Conservation (phyloP, 352 stramenopile species). For the Pythium monospermum region DNA sequence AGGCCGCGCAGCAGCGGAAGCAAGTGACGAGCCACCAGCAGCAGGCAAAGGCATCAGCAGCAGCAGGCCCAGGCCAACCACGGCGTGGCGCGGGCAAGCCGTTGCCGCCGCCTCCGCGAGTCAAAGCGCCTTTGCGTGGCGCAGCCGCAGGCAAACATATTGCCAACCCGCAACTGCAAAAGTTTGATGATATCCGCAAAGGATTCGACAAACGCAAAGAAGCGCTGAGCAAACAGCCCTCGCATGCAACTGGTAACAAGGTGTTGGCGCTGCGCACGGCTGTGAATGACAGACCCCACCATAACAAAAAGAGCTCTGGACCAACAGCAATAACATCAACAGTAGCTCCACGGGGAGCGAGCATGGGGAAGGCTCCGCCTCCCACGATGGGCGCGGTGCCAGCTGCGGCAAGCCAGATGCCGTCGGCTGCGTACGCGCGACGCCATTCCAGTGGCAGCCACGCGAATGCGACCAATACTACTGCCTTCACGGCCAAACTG, state of each 20-base stretch:
- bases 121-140: slow-evolving; percentile 36
- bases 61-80: background rate
- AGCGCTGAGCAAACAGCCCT: slow-evolving; percentile 32
- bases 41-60: background rate
- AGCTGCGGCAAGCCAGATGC: slow-evolving; percentile 4
- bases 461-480: slow-evolving; percentile 2
- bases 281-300: background rate
- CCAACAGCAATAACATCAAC: too few relatives aligned
- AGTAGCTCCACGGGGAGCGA: too few relatives aligned
- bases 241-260: slow-evolving; percentile 19
- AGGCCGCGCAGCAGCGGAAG: slow-evolving; percentile 54
- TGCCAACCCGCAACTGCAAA: slow-evolving; percentile 50
- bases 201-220: slow-evolving; percentile 53
- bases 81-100: slow-evolving; percentile 12
- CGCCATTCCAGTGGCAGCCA: background rate
- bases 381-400: too few relatives aligned
- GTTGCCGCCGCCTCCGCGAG: slow-evolving; percentile 33
- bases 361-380: too few relatives aligned
- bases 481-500: too few relatives aligned
- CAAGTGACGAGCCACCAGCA: slow-evolving; percentile 21
- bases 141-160: slow-evolving; percentile 53
- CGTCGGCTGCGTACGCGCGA: background rate
- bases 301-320: too few relatives aligned
- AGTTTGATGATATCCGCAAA: slow-evolving; percentile 64
- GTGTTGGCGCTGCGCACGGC: slow-evolving; percentile 17